Evolutionary conservation across 2,329 filamentous ascomycete species (phyloP).

Genomic region (Fusarium sp.): DNA sequence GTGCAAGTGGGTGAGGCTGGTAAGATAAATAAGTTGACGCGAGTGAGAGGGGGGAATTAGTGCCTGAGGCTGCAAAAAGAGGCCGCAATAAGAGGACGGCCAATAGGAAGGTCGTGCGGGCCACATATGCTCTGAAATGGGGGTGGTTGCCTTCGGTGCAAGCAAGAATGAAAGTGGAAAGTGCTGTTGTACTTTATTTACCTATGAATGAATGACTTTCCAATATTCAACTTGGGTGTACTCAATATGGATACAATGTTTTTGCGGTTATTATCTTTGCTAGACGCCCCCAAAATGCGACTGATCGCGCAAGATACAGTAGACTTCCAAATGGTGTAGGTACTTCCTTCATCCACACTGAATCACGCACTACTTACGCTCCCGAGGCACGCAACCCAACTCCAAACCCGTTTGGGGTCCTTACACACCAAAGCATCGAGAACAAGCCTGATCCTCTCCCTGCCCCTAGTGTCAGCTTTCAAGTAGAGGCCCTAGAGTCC

Average conservation of each 20-base stretch:
- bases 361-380: neutral
- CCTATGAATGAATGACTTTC: too few species aligned
- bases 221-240: too few species aligned
- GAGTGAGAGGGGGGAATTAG: slow-evolving; percentile 24
- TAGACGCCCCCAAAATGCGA: too few species aligned
- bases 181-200: neutral
- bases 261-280: too few species aligned
- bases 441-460: neutral
- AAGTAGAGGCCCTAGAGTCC: slow-evolving; percentile 13
- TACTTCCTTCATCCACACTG: too few species aligned
- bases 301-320: too few species aligned
- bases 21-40: slow-evolving; percentile 54
- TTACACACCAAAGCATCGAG: neutral
- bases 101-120: slow-evolving; percentile 40
- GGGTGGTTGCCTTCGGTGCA: slow-evolving; percentile 40
- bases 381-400: neutral
- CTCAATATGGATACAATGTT: neutral
- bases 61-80: slow-evolving; percentile 47
- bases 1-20: slow-evolving; percentile 58
- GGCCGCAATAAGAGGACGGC: slow-evolving; percentile 17
- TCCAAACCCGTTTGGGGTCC: neutral
- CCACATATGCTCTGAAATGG: slow-evolving; percentile 46
- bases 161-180: slow-evolving; percentile 31
- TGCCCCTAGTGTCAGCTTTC: slow-evolving; percentile 19
- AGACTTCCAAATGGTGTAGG: too few species aligned